phyloP scores from a whole-genome alignment of 2,329 filamentous ascomycete genomes.

The Gyromitra esculenta region DNA sequence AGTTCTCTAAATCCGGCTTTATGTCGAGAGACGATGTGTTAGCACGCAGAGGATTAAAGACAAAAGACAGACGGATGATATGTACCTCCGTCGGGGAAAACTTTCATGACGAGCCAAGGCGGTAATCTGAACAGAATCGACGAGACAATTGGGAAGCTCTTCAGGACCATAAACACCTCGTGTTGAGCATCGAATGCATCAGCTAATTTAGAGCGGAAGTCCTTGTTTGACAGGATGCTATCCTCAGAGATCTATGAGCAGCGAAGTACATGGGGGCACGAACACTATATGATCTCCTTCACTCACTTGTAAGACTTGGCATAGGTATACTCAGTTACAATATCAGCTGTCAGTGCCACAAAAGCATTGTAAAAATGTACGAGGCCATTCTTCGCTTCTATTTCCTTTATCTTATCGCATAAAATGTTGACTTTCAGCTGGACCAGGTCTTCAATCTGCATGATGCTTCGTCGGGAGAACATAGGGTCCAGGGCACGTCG shows the following conservation, averaged over 20 bases:
- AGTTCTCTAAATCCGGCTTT: conserved; percentile 35
- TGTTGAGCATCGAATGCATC: conserved; percentile 34
- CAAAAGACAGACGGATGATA: not conserved
- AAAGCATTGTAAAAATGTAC: conserved; percentile 55
- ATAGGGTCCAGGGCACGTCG: conserved; percentile 62
- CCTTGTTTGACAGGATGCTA: conserved; percentile 60
- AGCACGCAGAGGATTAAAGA: not conserved
- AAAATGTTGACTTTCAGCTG: conserved; percentile 59
- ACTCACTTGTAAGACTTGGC: conserved; percentile 60
- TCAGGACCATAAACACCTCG: conserved; percentile 30
- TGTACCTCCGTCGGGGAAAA: conserved; percentile 35
- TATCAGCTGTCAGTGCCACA: conserved; percentile 61
- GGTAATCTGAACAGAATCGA: conserved; percentile 15
- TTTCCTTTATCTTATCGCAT: conserved; percentile 23
- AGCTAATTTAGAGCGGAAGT: conserved; percentile 60
- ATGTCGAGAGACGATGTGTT: not conserved
- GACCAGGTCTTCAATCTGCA: conserved; percentile 60
- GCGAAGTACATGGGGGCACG: conserved; percentile 62
- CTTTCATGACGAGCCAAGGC: conserved; percentile 18
- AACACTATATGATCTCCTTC: conserved; percentile 59
- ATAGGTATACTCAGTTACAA: conserved; percentile 62
- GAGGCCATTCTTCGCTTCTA: conserved; percentile 3
- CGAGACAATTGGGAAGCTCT: conserved; percentile 33
- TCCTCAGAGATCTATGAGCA: conserved; percentile 55
- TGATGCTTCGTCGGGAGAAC: conserved; percentile 62